Base-by-base conservation (phyloP, 768 basidiomycete species). In the Calocybe cyanea region DNA sequence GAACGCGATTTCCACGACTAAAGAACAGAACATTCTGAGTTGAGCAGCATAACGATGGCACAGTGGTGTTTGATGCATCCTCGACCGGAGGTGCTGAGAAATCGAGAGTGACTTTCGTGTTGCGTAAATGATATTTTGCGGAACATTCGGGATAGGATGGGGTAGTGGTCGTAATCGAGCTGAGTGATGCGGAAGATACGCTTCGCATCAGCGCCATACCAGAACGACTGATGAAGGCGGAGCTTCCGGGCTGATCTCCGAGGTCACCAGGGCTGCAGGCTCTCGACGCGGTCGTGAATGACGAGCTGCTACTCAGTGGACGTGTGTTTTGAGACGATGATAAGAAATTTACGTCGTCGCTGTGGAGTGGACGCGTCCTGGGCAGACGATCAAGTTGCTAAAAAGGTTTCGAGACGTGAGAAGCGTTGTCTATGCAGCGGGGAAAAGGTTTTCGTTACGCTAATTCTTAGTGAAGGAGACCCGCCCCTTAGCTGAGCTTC, bases 1-100 rank as follows among this genome's bases (percentile, higher is more conserved):
- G 69, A 10, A 83, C 69, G 11, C 81, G 66, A 54, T 80, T 80
- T 7, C 73, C 74, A 2, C 78, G 75, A 28, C 69, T 71, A 55
- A 78, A 78, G 46, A 74, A 73, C 15, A 78, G 55, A 4, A 72
- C 52, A 53, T 73, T 75, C 19, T 67, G 55, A 4, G 60, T 40
- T 1, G 77, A 78, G 61, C 72, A 77, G 28, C 64, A 60, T n/a
- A 74, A 45, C n/a, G 68, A 59, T 2, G 61, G 59, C 1, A 64
- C 53, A 4, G 41, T 36, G 28, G 40, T 30, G 28, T 36, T 47
- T 17, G 24, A 47, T 40, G 38, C 19, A 34, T 48, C 23, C 36
- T 31, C 36, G 14, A 45, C 35, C 28, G 58, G 49, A 9, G 62
- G 59, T 19, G 56, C 48, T 32, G 63, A 62, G 40, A 59, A 70